Conservation (phyloP, 192 early-diverging fungal species). For the Oehlia diaphana region DNA sequence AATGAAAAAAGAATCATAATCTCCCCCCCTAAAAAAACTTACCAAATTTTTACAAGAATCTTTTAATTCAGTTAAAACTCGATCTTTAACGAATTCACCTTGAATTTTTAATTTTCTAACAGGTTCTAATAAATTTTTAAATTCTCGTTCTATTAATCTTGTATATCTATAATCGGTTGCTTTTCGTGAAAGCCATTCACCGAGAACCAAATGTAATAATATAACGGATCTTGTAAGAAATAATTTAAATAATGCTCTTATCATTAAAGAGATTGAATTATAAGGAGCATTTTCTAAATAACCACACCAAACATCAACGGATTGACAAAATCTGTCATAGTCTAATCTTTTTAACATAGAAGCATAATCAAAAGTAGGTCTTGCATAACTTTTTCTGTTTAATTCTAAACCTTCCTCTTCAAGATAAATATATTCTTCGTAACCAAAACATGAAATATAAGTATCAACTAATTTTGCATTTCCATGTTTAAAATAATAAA, state of each 20-base stretch:
- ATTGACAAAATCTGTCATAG: conserved; percentile 15
- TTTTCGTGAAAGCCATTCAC: not conserved
- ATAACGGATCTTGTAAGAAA: conserved; percentile 3
- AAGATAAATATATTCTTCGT: not conserved
- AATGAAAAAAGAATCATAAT: not conserved
- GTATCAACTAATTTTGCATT: conserved; percentile 1
- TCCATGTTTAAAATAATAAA: conserved; percentile 6
- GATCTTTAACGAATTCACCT: conserved; percentile 16
- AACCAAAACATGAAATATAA: conserved; percentile 9
- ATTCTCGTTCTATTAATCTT: conserved; percentile 11
- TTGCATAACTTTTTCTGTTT: not conserved
- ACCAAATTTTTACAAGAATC: conserved; percentile 12
- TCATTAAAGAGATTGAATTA: conserved; percentile 3
- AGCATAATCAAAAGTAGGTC: not conserved
- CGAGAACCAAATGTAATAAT: conserved; percentile 10
- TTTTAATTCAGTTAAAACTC: not conserved
- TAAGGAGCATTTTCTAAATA: not conserved
- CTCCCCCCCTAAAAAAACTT: not conserved
- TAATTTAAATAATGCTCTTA: not conserved
- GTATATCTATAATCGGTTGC: not conserved
- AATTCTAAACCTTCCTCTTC: not conserved
- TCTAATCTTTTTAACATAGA: conserved; percentile 21
- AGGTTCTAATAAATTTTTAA: conserved; percentile 12
- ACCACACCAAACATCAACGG: conserved; percentile 9
- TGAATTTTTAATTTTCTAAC: conserved; percentile 1